A percentile compares a stretch with the other conserved stretches of the same genome.
phyloP scores from a whole-genome alignment of 2,329 filamentous ascomycete genomes.

The Dactylellina haptotyla region DNA sequence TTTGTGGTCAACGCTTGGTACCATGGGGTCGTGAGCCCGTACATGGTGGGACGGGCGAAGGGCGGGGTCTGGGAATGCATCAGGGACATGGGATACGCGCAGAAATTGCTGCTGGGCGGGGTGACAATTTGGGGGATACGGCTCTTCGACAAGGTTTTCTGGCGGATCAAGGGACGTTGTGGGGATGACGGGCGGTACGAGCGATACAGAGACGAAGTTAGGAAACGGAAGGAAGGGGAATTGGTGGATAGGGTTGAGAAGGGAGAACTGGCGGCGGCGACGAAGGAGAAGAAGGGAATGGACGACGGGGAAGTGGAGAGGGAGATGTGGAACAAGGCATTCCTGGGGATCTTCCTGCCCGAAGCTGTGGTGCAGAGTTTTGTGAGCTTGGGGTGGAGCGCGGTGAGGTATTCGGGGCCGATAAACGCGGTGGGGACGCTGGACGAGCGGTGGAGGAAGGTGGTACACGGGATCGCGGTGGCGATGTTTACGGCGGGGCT shows the following conservation, averaged over 20 bases:
- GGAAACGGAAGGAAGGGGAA: background rate
- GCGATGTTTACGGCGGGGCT: conserved; percentile 69
- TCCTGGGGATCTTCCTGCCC: conserved; percentile 68
- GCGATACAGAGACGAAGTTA: conserved; percentile 62
- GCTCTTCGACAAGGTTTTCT: conserved; percentile 68
- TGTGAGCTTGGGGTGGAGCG: conserved; percentile 69
- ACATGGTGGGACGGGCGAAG: conserved; percentile 64
- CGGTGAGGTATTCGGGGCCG: conserved; percentile 62
- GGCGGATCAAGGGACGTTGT: conserved; percentile 65
- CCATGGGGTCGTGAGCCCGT: conserved; percentile 68
- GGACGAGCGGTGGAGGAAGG: conserved; percentile 31
- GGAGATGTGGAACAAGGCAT: conserved; percentile 69
- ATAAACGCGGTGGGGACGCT: conserved; percentile 61
- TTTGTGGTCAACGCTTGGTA: conserved; percentile 71
- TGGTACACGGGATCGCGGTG: conserved; percentile 63
- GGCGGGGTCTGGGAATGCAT: conserved; percentile 63
- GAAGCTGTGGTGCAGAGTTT: conserved; percentile 69
- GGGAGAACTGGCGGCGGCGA: background rate
- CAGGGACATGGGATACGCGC: conserved; percentile 65
- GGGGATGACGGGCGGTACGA: conserved; percentile 69
- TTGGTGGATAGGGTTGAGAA: background rate
- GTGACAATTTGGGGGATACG: conserved; percentile 70
- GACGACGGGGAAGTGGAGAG: conserved; percentile 60
- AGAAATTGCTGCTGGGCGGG: conserved; percentile 68
- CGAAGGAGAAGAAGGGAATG: background rate